Conservation (phyloP, 1,284 basidiomycete species). For the Rhodotorula glutinis region DNA sequence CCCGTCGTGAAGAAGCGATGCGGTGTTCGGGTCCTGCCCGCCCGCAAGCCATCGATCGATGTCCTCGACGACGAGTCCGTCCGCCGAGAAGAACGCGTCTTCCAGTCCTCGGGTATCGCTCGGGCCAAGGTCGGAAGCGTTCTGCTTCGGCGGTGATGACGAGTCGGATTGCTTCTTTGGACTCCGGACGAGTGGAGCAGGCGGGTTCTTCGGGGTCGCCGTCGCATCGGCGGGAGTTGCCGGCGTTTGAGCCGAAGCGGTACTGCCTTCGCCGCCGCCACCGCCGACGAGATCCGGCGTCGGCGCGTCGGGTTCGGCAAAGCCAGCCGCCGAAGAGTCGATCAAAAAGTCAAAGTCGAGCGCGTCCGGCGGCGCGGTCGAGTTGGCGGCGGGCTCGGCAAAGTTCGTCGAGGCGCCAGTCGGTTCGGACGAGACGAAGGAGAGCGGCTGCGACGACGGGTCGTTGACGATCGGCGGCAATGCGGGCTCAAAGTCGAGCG, state of each 20-base stretch:
- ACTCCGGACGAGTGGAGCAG: neutral
- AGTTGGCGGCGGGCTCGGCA: neutral
- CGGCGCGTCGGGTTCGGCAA: conserved; percentile 19
- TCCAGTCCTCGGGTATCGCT: neutral
- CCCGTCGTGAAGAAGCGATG: neutral
- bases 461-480: conserved; percentile 25
- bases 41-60: conserved; percentile 11
- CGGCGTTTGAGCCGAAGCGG: conserved; percentile 10
- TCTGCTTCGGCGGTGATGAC: neutral
- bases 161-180: neutral
- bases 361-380: conserved; percentile 3
- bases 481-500: conserved; percentile 19
- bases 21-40: neutral
- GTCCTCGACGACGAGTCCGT: conserved; percentile 9
- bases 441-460: conserved; percentile 8
- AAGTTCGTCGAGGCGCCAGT: neutral
- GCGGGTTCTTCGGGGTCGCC: neutral
- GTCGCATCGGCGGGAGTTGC: conserved; percentile 15
- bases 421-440: conserved; percentile 13
- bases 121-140: neutral
- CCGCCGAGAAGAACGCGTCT: neutral
- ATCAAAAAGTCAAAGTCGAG: conserved; percentile 35
- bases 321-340: conserved; percentile 32
- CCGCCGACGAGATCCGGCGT: conserved; percentile 1
- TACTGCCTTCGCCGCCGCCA: neutral